Evolutionary conservation across 73 alveolate genomes (phyloP).

Genomic region (Vitrella brassicaformis): DNA sequence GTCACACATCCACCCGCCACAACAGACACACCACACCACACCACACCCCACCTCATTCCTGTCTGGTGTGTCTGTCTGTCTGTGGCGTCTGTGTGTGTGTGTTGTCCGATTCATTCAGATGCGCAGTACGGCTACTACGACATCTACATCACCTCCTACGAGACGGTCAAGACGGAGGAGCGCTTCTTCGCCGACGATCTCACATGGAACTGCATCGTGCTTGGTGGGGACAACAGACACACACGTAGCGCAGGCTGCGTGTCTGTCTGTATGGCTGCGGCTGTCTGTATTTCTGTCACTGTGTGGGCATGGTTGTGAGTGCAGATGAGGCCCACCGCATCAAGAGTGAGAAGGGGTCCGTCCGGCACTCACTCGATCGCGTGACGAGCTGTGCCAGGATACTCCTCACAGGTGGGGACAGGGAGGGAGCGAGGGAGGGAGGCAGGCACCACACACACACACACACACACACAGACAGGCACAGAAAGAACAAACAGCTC

Average conservation of each 20-base stretch:
- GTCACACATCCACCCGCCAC: too few relatives aligned
- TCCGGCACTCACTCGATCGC: constrained; percentile 9
- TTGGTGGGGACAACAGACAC: neutral
- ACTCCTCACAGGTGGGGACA: constrained; percentile 10
- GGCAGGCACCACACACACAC: neutral
- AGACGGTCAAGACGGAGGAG: constrained; percentile 8
- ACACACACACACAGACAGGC: neutral
- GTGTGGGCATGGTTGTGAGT: constrained; percentile 21
- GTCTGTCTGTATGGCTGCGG: neutral
- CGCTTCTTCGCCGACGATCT: neutral
- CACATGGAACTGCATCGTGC: neutral
- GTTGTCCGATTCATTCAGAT: too few relatives aligned
- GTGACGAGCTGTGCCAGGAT: constrained; percentile 2
- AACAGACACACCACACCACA: too few relatives aligned
- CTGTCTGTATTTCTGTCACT: constrained; percentile 9
- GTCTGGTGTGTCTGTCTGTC: too few relatives aligned
- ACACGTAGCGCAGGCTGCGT: neutral
- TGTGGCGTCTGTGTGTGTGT: too few relatives aligned
- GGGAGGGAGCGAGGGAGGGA: neutral
- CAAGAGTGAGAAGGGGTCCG: constrained; percentile 75
- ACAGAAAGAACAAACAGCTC: too few relatives aligned
- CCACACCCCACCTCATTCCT: too few relatives aligned
- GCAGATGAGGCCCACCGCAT: constrained; percentile 95
- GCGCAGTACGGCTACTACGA: constrained; percentile 3
- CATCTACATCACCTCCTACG: constrained; percentile 21